These are phyloP conservation scores for Amyloporia xantha DNA, from an alignment of 768 basidiomycete species.

Conservation along the genomic window DNA sequence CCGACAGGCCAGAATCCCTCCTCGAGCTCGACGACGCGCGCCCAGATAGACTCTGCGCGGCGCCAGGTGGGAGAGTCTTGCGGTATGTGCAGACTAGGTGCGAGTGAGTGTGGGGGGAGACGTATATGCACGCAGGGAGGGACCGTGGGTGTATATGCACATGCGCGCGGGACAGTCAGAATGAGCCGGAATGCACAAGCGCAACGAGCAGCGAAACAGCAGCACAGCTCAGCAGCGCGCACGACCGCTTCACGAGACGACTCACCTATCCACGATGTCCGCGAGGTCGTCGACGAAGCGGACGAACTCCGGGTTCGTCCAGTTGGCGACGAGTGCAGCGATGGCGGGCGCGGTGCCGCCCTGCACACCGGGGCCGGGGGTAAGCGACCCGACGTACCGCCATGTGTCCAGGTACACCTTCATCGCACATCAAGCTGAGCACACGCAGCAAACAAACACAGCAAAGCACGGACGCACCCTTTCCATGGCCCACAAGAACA, in stretches of 20 bases:
- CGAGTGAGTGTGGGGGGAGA: background rate
- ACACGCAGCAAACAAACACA: no score
- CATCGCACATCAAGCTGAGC: background rate
- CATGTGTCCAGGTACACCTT: conserved; percentile 70
- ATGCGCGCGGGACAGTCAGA: no score
- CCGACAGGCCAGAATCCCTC: conserved; percentile 50
- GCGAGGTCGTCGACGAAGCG: conserved; percentile 46
- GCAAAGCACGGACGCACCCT: no score
- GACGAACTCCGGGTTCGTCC: conserved; percentile 50
- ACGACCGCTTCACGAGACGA: no score
- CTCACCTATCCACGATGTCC: conserved; percentile 36
- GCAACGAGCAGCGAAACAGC: no score
- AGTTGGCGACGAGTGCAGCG: conserved; percentile 50
- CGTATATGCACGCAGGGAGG: background rate
- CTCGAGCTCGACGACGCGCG: conserved; percentile 54
- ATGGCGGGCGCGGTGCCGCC: conserved; percentile 26
- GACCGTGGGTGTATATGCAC: background rate
- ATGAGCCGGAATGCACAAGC: no score
- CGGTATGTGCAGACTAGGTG: conserved; percentile 29
- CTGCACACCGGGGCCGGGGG: background rate
- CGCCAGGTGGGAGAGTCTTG: conserved; percentile 30
- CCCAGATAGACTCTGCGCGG: conserved; percentile 47
- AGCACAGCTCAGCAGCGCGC: no score
- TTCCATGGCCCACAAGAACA: conserved; percentile 80
- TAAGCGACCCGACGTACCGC: conserved; percentile 36